A percentile compares a stretch with the other conserved stretches of the same genome.
Evolutionary conservation across 495 filamentous ascomycete species (phyloP).

Genomic region (Bombardia bombarda): DNA sequence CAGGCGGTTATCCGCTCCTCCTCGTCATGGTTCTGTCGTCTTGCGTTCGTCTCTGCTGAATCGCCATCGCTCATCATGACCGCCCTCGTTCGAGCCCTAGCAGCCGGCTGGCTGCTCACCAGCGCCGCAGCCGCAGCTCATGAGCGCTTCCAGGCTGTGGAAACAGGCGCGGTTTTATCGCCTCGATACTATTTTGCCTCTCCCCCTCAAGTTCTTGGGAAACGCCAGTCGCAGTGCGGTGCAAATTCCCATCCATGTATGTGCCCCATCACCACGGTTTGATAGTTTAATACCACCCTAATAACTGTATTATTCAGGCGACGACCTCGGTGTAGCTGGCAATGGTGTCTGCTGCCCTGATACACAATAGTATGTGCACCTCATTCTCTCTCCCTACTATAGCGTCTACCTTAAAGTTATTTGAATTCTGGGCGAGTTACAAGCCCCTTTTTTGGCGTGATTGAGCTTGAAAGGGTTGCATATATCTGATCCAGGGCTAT

Average conservation of each 20-base stretch:
- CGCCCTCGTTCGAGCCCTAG: not conserved
- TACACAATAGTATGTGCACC: constrained; percentile 9
- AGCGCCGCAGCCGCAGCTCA: constrained; percentile 1
- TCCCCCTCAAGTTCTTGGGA: constrained; percentile 7
- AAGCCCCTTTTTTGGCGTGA: no score
- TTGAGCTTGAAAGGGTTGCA: no score
- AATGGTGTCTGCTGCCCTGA: constrained; percentile 9
- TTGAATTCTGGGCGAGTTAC: no score
- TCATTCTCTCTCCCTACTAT: not conserved
- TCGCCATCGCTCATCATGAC: not conserved
- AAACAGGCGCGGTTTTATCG: constrained; percentile 11
- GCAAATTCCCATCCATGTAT: constrained; percentile 10
- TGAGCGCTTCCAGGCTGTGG: constrained; percentile 9
- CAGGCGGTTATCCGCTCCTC: not conserved
- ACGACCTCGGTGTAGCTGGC: constrained; percentile 9
- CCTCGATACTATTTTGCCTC: constrained; percentile 9
- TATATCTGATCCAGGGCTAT: no score
- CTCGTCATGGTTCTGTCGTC: not conserved
- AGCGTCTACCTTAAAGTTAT: not conserved
- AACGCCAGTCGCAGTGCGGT: constrained; percentile 7
- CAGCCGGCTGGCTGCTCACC: not conserved
- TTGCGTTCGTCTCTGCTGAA: not conserved
- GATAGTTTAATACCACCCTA: not conserved
- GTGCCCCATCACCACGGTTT: not conserved
- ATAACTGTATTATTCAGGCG: constrained; percentile 3